A percentile compares a stretch with the other conserved stretches of the same genome.
These are phyloP conservation scores for Hemerocallis citrina DNA, from an alignment of 106 monocot genomes.

Conservation along the genomic window DNA sequence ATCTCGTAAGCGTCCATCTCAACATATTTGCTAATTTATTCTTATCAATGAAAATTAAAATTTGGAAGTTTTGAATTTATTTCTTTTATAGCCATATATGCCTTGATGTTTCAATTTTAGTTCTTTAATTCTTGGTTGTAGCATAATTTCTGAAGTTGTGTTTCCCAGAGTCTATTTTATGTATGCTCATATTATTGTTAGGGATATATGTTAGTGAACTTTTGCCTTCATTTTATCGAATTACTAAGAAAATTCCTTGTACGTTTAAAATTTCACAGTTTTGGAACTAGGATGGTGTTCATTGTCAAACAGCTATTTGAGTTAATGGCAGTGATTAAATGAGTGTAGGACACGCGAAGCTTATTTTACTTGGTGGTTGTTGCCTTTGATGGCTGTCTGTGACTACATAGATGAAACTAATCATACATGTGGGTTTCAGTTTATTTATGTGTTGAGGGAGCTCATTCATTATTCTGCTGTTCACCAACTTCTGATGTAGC, in stretches of 20 bases:
- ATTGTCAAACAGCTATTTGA: too few relatives aligned
- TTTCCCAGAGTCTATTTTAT: not conserved
- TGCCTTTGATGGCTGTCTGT: too few relatives aligned
- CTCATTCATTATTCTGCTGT: too few relatives aligned
- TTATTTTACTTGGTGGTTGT: too few relatives aligned
- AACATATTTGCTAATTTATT: not conserved
- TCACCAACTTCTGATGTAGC: too few relatives aligned
- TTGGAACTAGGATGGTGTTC: too few relatives aligned
- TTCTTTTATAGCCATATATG: not conserved
- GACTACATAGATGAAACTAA: too few relatives aligned
- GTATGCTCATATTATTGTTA: not conserved
- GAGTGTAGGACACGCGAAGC: too few relatives aligned
- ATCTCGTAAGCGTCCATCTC: constrained; percentile 35
- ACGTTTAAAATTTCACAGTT: too few relatives aligned
- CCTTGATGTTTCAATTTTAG: not conserved
- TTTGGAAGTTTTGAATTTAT: not conserved
- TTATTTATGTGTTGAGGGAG: too few relatives aligned
- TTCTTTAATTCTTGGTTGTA: not conserved
- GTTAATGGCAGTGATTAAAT: too few relatives aligned
- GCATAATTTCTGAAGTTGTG: not conserved
- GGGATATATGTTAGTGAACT: not conserved
- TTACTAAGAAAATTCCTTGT: not conserved
- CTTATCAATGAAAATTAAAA: not conserved
- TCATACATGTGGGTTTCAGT: not conserved
- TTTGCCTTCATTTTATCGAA: not conserved